A percentile compares a stretch with the other conserved stretches of the same genome.
Evolutionary conservation across 768 basidiomycete species (phyloP).

Genomic region (Mycena crocata): DNA sequence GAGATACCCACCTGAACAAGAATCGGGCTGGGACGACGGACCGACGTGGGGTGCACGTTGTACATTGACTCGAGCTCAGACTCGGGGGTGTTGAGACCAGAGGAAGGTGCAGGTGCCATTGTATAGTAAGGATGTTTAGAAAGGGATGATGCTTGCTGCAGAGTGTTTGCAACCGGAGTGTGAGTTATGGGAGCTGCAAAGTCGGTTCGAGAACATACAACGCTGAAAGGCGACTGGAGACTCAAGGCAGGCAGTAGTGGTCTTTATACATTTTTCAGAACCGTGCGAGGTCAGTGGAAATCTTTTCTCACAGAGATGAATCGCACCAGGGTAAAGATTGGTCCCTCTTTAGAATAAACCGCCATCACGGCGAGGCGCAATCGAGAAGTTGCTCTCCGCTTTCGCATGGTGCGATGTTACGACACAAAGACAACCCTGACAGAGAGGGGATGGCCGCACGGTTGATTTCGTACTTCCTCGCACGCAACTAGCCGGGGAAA

Average conservation of each 20-base stretch:
- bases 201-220: constrained; percentile 97
- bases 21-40: constrained; percentile 79
- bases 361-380: too few relatives aligned
- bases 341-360: too few relatives aligned
- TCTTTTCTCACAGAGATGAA: too few relatives aligned
- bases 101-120: constrained; percentile 68
- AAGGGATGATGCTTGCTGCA: constrained; percentile 61
- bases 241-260: not conserved
- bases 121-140: constrained; percentile 40
- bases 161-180: constrained; percentile 90
- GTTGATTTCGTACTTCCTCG: too few relatives aligned
- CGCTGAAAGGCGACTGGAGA: constrained; percentile 42
- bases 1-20: constrained; percentile 56
- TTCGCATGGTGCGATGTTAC: too few relatives aligned
- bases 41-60: constrained; percentile 88
- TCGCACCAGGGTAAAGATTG: too few relatives aligned
- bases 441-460: too few relatives aligned
- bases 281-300: too few relatives aligned
- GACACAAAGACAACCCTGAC: too few relatives aligned
- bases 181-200: constrained; percentile 88
- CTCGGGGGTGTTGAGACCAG: constrained; percentile 79
- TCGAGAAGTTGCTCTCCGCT: too few relatives aligned
- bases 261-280: not conserved
- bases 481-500: too few relatives aligned
- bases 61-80: constrained; percentile 70